Evolutionary conservation across 495 filamentous ascomycete species (phyloP), one percentile per base, ranked within the genome.

Genomic region (Aspergillus olivimuriae): DNA sequence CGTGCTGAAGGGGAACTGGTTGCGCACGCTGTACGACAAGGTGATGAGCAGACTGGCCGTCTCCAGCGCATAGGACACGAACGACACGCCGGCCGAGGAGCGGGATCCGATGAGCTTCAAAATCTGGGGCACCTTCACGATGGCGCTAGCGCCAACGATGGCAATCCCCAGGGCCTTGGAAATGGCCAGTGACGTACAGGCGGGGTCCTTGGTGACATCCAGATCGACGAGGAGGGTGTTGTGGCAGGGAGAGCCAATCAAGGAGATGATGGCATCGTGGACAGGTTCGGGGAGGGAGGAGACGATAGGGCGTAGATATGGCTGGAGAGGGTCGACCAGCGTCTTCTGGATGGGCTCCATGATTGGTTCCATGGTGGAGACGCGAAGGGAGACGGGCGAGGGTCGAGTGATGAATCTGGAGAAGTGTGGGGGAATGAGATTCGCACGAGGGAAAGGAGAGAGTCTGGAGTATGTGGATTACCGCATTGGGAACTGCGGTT

Each of bases 111-210:
- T 64, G 38, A 96, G 80, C 72, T 95, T 95, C 62, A 95, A 60
- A 63, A 97, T 89, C 66, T 96, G 92, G 0, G 92, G 91, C 35
- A 98, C 77, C 71, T 98, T 98, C 69, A 98, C 87, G 52, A 96
- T 78, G 22, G 87, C 77, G 43, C 84, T 88, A 26, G 88, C 84
- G 46, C 76, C 82, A 55, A 98, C 84, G 66, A 97, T 98, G 61
- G 80, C 91, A 46, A 95, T 81, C 32, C 92, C 92, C 35, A 98
- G 83, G 10, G 73, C 86, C 68, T 97, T 97, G 53, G 87, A 94
- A 53, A 96, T 80, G 39, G 79, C 86, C 20, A 95, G 82, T 50
- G 89, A 86, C 41, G 92, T 69, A 73, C 92, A 98, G 39, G 74
- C 77, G 4, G 75, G 66, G 22, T 80, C 70, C 41, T 84, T 69